Conservation (phyloP, 148 eudicot genomes). For the Camellia sinensis region DNA sequence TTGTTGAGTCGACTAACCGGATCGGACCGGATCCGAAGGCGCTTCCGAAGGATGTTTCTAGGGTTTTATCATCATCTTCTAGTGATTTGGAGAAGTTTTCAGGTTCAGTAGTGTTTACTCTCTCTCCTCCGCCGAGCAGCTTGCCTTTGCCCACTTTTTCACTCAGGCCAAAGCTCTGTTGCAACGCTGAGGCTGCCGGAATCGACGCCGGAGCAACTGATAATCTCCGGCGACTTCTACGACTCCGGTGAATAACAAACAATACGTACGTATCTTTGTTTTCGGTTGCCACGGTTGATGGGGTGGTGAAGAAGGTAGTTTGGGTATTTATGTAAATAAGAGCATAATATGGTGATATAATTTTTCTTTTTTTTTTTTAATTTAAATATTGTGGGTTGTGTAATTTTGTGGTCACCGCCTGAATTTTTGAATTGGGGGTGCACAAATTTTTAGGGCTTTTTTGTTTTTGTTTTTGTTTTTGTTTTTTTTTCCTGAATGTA, state of each 20-base stretch:
- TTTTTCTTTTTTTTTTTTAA: too few relatives aligned
- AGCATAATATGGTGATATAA: too few relatives aligned
- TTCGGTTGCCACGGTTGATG: background rate
- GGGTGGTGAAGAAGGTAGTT: too few relatives aligned
- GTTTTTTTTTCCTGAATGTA: too few relatives aligned
- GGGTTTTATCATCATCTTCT: slow-evolving; percentile 15
- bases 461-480: background rate
- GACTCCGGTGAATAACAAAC: slow-evolving; percentile 34
- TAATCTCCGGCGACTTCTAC: slow-evolving; percentile 50
- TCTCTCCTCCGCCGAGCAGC: slow-evolving; percentile 83
- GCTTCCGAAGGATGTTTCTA: slow-evolving; percentile 29
- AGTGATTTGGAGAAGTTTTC: slow-evolving; percentile 14
- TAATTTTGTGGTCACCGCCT: slow-evolving; percentile 16
- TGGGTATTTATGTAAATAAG: too few relatives aligned
- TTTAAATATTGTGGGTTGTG: background rate
- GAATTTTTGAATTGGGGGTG: slow-evolving; percentile 8
- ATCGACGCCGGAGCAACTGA: slow-evolving; percentile 48
- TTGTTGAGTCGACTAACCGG: background rate
- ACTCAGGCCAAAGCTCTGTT: slow-evolving; percentile 51
- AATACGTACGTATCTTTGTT: background rate
- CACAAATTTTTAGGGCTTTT: background rate
- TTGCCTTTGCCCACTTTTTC: slow-evolving; percentile 81
- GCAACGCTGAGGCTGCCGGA: slow-evolving; percentile 42
- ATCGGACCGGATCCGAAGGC: slow-evolving; percentile 38
- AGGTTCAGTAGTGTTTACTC: slow-evolving; percentile 24